Percentiles rank a stretch among this genome's conserved stretches.
Evolutionary conservation across 2,329 filamentous ascomycete genomes (phyloP).

Genomic region (Phialophora verrucosa): DNA sequence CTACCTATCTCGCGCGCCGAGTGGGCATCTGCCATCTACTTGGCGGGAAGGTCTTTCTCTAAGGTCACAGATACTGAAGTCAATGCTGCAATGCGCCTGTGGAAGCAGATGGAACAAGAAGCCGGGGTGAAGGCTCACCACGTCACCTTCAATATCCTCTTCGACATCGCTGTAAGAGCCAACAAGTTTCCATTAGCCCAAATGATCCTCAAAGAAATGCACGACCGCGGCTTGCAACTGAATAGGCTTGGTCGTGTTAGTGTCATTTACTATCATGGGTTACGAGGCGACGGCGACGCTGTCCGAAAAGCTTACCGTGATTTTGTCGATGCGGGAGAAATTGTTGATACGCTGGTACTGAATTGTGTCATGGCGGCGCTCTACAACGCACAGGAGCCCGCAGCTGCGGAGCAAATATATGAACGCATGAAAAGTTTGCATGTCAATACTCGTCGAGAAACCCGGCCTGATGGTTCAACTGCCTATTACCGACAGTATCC

Average conservation of each 20-base stretch:
- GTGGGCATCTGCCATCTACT: constrained; percentile 84
- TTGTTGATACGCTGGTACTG: constrained; percentile 84
- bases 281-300: constrained; percentile 73
- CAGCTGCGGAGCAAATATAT: constrained; percentile 80
- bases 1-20: constrained; percentile 70
- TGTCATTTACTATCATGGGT: constrained; percentile 81
- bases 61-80: constrained; percentile 64
- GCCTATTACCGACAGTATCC: constrained; percentile 38
- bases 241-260: constrained; percentile 83
- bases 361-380: constrained; percentile 85
- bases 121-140: constrained; percentile 69
- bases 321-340: constrained; percentile 82
- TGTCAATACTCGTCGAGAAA: constrained; percentile 43
- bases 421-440: constrained; percentile 76
- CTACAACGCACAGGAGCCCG: constrained; percentile 74
- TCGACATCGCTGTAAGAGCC: constrained; percentile 83
- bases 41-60: constrained; percentile 72
- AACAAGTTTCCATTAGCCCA: constrained; percentile 84
- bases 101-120: constrained; percentile 85
- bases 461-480: constrained; percentile 43
- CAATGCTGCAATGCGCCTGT: constrained; percentile 74
- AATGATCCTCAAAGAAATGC: constrained; percentile 83
- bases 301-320: constrained; percentile 79
- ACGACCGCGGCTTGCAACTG: constrained; percentile 67
- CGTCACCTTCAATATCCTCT: constrained; percentile 93